These are phyloP conservation scores for Boletus reticulatus DNA, from an alignment of 768 basidiomycete species.

Conservation along the genomic window DNA sequence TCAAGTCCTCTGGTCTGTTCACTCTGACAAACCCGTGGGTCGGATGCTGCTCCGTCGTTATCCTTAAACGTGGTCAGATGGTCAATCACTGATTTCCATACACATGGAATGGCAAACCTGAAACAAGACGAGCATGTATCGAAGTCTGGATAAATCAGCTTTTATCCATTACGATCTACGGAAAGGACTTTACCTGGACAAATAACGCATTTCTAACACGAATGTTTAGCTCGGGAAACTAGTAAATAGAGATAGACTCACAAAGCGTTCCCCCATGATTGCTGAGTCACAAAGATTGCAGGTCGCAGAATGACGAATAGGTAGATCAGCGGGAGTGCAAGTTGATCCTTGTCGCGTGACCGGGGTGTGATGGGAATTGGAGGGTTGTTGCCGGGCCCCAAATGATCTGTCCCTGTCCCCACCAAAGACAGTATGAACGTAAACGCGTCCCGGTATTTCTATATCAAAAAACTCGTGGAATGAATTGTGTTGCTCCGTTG, in stretches of 20 bases:
- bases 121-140: conserved; percentile 76
- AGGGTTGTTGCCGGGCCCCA: conserved; percentile 3
- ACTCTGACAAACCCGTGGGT: conserved; percentile 71
- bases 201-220: conserved; percentile 65
- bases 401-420: conserved; percentile 31
- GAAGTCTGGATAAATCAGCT: conserved; percentile 48
- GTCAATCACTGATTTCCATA: background rate
- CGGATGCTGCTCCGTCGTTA: conserved; percentile 74
- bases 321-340: conserved; percentile 3
- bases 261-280: conserved; percentile 71
- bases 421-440: conserved; percentile 57
- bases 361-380: background rate
- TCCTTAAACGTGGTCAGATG: conserved; percentile 37
- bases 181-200: conserved; percentile 50
- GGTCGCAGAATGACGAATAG: conserved; percentile 55
- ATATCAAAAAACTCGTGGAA: conserved; percentile 75
- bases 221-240: conserved; percentile 1
- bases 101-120: conserved; percentile 36
- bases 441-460: conserved; percentile 58
- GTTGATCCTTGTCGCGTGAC: background rate
- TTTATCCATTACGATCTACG: background rate
- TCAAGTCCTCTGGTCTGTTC: conserved; percentile 48
- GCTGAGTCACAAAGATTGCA: conserved; percentile 78
- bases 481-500: conserved; percentile 52
- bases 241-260: conserved; percentile 36